These are phyloP conservation scores for Stromatinia cepivora DNA, from an alignment of 2,329 filamentous ascomycete genomes.

Conservation along the genomic window DNA sequence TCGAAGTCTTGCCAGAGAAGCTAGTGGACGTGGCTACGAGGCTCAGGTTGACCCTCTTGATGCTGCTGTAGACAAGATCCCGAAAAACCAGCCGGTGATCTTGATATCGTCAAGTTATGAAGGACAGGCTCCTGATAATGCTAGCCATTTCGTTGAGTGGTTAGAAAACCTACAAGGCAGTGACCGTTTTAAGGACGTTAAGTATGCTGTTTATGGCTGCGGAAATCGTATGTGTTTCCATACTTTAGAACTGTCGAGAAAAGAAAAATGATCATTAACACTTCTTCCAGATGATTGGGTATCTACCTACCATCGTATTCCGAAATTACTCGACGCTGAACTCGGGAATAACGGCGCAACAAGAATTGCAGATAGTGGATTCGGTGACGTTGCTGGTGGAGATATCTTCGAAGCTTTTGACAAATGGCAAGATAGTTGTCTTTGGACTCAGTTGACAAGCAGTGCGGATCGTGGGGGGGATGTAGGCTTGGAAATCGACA, in stretches of 20 bases:
- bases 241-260: conserved; percentile 28
- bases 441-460: conserved; percentile 47
- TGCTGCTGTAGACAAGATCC: conserved; percentile 58
- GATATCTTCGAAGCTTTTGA: conserved; percentile 71
- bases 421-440: conserved; percentile 60
- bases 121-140: conserved; percentile 72
- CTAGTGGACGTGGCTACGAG: conserved; percentile 58
- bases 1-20: conserved; percentile 60
- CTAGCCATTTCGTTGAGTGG: conserved; percentile 67
- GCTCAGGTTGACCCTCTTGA: conserved; percentile 58
- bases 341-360: conserved; percentile 26
- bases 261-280: conserved; percentile 32
- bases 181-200: conserved; percentile 54
- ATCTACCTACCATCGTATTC: conserved; percentile 66
- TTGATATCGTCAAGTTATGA: conserved; percentile 73
- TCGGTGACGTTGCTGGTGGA: conserved; percentile 35
- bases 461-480: conserved; percentile 9
- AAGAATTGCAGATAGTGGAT: conserved; percentile 6
- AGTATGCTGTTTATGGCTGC: conserved; percentile 70
- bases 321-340: conserved; percentile 57
- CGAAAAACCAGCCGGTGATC: conserved; percentile 60
- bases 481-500: conserved; percentile 13
- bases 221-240: conserved; percentile 49
- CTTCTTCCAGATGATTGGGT: conserved; percentile 50
- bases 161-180: conserved; percentile 45